Base-by-base conservation (phyloP, 1,284 basidiomycete species). In the Veloboletus limbatus region DNA sequence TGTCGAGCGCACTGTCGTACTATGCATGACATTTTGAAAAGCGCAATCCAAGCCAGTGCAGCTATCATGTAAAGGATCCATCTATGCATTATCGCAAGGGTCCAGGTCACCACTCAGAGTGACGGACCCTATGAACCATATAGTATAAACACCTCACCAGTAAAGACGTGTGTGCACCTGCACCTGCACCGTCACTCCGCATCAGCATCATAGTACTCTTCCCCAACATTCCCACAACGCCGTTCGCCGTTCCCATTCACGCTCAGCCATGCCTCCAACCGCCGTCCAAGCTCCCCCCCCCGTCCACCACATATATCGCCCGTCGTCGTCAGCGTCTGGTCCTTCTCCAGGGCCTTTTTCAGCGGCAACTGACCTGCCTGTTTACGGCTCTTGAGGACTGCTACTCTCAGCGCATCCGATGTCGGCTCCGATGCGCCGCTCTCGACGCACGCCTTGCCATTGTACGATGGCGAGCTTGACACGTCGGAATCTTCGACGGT, bases 221-320 rank as follows among this genome's bases (percentile, higher is more conserved):
- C 55, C 24, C 41, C 31, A 2, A 14, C 13, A 9, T 48, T 43
- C 22, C 30, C 40, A 28, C 14, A 1, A 31, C 48, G 36, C 25
- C 55, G 52, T 13, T 16, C 26, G 8, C 48, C 53, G 6, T 65
- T 47, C 38, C 42, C 53, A 21, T 53, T 52, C 14, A 53, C 49
- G 18, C 66, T 76, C 54, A 88, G 66, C 81, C 84, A 85, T 31
- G 82, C 85, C 62, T 88, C 86, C 42, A 88, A 65, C 44, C 85
- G 65, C 39, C 83, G 67, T 20, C 85, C 85, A 6, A 88, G 68
- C 68, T 88, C 85, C 5, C 85, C 86, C 0, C 85, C 85, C 6
- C 82, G 73, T 25, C 86, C 85, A 34, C 85, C 85, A 59, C 85
- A 88, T 18, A 82, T 76, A 61, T 88, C 86, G 1, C 85, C 85